phyloP scores from a whole-genome alignment of 2,329 filamentous ascomycete species.

The Gremmenia infestans region DNA sequence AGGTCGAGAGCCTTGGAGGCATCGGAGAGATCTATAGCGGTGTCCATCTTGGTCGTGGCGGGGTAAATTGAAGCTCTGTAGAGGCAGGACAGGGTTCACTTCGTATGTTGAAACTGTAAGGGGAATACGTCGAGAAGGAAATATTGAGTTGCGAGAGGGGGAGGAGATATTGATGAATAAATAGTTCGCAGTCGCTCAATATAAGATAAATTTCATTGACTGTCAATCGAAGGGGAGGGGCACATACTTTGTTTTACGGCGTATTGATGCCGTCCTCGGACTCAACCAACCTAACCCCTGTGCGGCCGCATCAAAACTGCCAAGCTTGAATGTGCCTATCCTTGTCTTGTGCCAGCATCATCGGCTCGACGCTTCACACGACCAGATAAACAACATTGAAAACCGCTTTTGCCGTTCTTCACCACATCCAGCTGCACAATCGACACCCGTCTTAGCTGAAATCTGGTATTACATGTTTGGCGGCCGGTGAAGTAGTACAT shows the following conservation, averaged over 20 bases:
- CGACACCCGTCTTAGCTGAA: not conserved
- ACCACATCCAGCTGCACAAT: not conserved
- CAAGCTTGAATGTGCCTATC: not conserved
- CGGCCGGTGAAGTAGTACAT: slow-evolving; percentile 17
- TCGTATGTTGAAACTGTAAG: too few species aligned
- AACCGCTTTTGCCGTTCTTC: not conserved
- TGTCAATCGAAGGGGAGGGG: too few species aligned
- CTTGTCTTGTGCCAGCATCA: slow-evolving; percentile 2
- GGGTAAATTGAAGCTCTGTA: not conserved
- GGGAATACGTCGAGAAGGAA: too few species aligned
- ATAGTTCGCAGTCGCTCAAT: too few species aligned
- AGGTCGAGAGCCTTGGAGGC: slow-evolving; percentile 82
- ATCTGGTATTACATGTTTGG: slow-evolving; percentile 23
- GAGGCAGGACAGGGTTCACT: not conserved
- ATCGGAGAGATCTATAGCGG: slow-evolving; percentile 82
- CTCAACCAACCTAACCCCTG: too few species aligned
- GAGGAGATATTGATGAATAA: too few species aligned
- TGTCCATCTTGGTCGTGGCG: slow-evolving; percentile 63
- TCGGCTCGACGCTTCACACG: slow-evolving; percentile 11
- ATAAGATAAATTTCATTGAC: too few species aligned
- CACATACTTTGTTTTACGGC: too few species aligned
- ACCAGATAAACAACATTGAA: slow-evolving; percentile 7
- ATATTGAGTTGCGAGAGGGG: too few species aligned
- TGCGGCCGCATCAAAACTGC: not conserved
- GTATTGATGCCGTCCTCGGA: too few species aligned